phyloP scores from a whole-genome alignment of 2,329 filamentous ascomycete species.

The Albifimbria verrucaria region DNA sequence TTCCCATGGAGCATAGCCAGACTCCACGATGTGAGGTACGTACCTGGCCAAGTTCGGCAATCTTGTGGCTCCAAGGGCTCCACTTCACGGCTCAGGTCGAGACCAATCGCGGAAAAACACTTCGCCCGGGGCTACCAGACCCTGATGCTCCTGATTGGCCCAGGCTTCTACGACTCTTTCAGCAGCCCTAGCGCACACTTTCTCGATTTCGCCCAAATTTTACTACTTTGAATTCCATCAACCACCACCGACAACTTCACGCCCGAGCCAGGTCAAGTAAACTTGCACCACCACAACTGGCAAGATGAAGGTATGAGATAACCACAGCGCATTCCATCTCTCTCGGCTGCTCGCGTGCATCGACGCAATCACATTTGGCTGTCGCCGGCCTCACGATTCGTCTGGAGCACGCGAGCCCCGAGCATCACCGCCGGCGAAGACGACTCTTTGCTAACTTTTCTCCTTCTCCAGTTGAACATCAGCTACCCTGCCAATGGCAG shows the following conservation, averaged over 20 bases:
- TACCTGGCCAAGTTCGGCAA: too few species aligned
- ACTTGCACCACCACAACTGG: constrained; percentile 43
- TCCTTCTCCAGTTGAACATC: constrained; percentile 55
- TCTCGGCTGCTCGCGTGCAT: not conserved
- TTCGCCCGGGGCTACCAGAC: constrained; percentile 9
- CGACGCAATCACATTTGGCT: not conserved
- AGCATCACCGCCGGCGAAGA: not conserved
- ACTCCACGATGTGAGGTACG: too few species aligned
- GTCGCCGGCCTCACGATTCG: not conserved
- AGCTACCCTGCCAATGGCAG: constrained; percentile 98
- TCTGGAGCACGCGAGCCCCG: not conserved
- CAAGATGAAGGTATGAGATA: constrained; percentile 44
- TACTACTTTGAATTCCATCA: constrained; percentile 15
- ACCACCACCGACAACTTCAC: constrained; percentile 33
- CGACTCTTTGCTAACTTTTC: constrained; percentile 27
- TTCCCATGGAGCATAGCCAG: too few species aligned
- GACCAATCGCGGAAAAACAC: constrained; percentile 21
- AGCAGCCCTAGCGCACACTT: constrained; percentile 41
- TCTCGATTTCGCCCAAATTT: constrained; percentile 35
- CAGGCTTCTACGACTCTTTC: constrained; percentile 5
- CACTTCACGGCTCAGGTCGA: not conserved
- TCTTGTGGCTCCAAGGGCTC: constrained; percentile 2
- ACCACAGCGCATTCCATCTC: not conserved
- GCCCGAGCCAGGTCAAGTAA: constrained; percentile 38
- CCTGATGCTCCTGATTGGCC: constrained; percentile 28